Conservation (phyloP, 192 early-diverging fungal species). For the Phlyctochytrium arcticum region DNA sequence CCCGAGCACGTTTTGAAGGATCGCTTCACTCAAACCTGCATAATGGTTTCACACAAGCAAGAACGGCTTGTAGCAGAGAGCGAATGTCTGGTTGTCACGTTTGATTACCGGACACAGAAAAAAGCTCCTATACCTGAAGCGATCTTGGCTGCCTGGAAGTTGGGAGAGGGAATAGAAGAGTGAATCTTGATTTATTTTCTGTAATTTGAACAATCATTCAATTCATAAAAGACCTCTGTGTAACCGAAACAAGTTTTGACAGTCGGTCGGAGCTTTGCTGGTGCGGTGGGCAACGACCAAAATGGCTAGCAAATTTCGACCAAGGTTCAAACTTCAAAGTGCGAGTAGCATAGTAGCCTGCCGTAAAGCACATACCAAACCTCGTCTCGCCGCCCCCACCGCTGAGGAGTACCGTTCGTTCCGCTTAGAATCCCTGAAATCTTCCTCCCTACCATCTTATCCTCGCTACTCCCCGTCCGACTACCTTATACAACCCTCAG, state of each 20-base stretch:
- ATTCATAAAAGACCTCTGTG: no score
- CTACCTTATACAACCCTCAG: background rate
- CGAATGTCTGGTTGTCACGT: slow-evolving; percentile 28
- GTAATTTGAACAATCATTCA: no score
- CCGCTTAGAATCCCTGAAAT: background rate
- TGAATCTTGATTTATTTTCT: background rate
- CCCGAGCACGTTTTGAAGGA: slow-evolving; percentile 15
- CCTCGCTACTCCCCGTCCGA: slow-evolving; percentile 3
- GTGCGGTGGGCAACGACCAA: no score
- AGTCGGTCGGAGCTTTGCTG: no score
- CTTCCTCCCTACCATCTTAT: background rate
- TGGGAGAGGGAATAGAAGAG: slow-evolving; percentile 3
- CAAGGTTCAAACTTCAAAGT: no score
- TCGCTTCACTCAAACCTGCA: slow-evolving; percentile 29
- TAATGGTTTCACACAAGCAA: slow-evolving; percentile 40
- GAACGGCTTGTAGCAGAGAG: slow-evolving; percentile 37
- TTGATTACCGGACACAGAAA: slow-evolving; percentile 29
- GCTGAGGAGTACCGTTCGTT: background rate
- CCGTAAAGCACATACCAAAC: background rate
- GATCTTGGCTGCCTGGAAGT: slow-evolving; percentile 18
- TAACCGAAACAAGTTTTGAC: no score
- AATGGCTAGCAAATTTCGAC: no score
- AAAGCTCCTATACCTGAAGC: slow-evolving; percentile 37
- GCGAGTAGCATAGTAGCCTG: no score
- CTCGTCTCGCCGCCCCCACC: background rate